Percentiles rank a stretch among this genome's conserved stretches.
Conservation (phyloP, 2,329 filamentous ascomycete genomes). For the Colletotrichum gloeosporioides region DNA sequence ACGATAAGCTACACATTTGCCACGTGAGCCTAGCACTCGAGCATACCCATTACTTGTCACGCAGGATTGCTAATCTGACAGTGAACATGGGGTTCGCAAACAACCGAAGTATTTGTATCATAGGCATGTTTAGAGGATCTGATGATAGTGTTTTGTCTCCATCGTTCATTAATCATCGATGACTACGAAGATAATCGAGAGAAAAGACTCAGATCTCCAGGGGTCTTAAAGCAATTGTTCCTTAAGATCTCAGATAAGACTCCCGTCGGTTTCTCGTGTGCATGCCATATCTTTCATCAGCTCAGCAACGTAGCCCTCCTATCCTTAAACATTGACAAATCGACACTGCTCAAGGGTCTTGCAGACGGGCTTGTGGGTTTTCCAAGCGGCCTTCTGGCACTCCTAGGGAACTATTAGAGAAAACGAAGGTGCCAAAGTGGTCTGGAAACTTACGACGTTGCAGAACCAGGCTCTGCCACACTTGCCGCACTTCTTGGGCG, state of each 20-base stretch:
- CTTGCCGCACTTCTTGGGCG: slow-evolving; percentile 1
- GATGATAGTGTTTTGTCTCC: neutral
- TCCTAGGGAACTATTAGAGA: neutral
- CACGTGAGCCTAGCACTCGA: neutral
- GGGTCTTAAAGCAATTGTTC: neutral
- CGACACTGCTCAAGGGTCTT: neutral
- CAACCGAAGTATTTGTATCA: neutral
- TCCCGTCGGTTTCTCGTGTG: neutral
- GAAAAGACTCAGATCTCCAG: neutral
- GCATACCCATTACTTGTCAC: neutral
- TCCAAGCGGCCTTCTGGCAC: neutral
- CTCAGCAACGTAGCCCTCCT: neutral
- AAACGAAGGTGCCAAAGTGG: neutral
- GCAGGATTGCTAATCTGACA: neutral
- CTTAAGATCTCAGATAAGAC: neutral
- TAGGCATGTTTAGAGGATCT: accelerated
- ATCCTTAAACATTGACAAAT: neutral
- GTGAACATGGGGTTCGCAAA: neutral
- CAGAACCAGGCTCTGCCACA: slow-evolving; percentile 25
- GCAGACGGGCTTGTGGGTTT: neutral
- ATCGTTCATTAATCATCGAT: neutral
- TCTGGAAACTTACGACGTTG: slow-evolving; percentile 6
- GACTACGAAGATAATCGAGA: neutral
- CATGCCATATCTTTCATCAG: neutral
- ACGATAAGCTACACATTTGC: neutral